phyloP scores from a whole-genome alignment of 2,329 filamentous ascomycete species.

The Ceratocystis lukuohia region DNA sequence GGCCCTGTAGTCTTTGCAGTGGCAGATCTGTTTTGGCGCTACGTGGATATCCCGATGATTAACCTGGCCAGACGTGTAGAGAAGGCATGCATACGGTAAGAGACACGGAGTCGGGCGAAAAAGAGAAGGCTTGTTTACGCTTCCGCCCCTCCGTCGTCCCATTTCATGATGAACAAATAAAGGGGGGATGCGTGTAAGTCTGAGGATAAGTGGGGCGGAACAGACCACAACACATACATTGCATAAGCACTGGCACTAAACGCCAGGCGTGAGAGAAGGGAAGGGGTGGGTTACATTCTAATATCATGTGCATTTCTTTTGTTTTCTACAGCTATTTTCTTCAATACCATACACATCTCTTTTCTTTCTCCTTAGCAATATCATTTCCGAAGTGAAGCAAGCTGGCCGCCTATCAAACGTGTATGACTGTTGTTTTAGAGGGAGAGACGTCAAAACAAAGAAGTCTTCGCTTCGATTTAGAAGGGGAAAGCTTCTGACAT shows the following conservation, averaged over 20 bases:
- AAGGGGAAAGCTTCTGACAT: not conserved
- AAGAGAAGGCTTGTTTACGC: not conserved
- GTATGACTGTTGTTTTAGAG: not conserved
- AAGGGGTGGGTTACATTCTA: not conserved
- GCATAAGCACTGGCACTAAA: not conserved
- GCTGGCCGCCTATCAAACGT: not conserved
- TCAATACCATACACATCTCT: not conserved
- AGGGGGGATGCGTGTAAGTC: not conserved
- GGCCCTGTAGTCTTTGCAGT: slow-evolving; percentile 18
- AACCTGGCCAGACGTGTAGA: slow-evolving; percentile 18
- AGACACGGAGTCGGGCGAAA: not conserved
- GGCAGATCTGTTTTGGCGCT: slow-evolving; percentile 19
- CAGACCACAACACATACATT: not conserved
- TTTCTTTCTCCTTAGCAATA: not conserved
- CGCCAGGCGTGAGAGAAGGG: not conserved
- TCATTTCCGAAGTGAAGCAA: not conserved
- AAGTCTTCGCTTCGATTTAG: too few relatives aligned
- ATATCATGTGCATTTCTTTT: slow-evolving; percentile 7
- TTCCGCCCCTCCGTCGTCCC: not conserved
- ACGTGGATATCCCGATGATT: slow-evolving; percentile 19
- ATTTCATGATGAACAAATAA: not conserved
- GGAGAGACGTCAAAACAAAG: not conserved
- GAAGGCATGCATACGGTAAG: slow-evolving; percentile 6
- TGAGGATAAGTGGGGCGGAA: not conserved
- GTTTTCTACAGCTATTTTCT: slow-evolving; percentile 2